Conservation (phyloP, 2,329 filamentous ascomycete genomes). For the Fusarium heterosporum region DNA sequence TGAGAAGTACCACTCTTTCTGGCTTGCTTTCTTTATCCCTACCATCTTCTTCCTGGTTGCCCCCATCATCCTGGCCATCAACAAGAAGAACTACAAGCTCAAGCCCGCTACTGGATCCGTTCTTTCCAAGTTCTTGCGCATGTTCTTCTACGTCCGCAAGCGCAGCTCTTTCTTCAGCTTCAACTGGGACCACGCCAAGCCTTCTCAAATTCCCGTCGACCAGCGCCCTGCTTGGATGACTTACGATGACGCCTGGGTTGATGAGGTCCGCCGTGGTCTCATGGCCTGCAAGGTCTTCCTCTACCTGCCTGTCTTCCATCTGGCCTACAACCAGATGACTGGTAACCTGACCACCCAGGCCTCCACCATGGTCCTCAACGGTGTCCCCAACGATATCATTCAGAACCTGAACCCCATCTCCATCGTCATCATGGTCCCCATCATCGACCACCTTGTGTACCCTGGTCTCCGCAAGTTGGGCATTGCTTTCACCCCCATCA, state of each 20-base stretch:
- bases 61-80: conserved; percentile 70
- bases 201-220: conserved; percentile 67
- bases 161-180: conserved; percentile 73
- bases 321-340: conserved; percentile 70
- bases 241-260: conserved; percentile 86
- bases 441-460: conserved; percentile 77
- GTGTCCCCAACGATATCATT: conserved; percentile 82
- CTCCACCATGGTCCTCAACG: conserved; percentile 73
- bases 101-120: conserved; percentile 78
- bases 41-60: conserved; percentile 73
- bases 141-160: conserved; percentile 72
- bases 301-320: conserved; percentile 74
- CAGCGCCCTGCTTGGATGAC: conserved; percentile 79
- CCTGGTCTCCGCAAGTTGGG: conserved; percentile 72
- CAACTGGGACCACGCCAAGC: conserved; percentile 77
- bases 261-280: conserved; percentile 78
- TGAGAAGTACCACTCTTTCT: conserved; percentile 82
- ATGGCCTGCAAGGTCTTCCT: conserved; percentile 77
- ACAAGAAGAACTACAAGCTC: conserved; percentile 70
- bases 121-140: conserved; percentile 72
- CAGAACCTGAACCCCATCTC: conserved; percentile 81
- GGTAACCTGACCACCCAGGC: conserved; percentile 73
- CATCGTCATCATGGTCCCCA: conserved; percentile 79
- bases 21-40: conserved; percentile 76
- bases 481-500: conserved; percentile 79